Base-by-base conservation (phyloP, 2,329 filamentous ascomycete species). In the Xylariaceae sp. region DNA sequence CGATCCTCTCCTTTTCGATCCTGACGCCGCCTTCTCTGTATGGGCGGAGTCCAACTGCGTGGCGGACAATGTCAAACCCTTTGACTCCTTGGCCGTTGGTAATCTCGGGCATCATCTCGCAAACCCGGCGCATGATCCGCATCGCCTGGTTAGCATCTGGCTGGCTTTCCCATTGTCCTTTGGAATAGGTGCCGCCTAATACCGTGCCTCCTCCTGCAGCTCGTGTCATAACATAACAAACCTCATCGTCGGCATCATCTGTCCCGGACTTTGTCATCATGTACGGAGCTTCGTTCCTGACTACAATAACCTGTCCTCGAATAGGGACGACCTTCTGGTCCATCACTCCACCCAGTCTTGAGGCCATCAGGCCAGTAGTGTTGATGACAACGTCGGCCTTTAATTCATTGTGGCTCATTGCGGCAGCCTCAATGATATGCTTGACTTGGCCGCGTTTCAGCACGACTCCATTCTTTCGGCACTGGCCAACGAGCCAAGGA, bases 131-230 rank as follows among this genome's bases (percentile, higher is more conserved):
- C 87, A 95, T 93, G 63, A 95, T 95, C 11, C 90, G 77, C 43
- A 77, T 68, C 0, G 90, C 88, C n/a, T 89, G 74, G 60, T 87
- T 88, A 0, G 85, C 83, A 58, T 95, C 90, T 1, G 85, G 82
- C 54, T 84, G 77, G 29, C 82, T 77, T 55, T 93, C 86, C 88
- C 88, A 95, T 59, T 83, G 85, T 22, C 82, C 77, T 57, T 85
- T 80, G 63, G 90, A 83, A 58, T 94, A 87, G 37, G 84, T 92
- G 2, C 91, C 91, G n/a, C 90, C 91, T 2, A 95, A 71, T 34
- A 95, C 76, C 0, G 88, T 93, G 10, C 91, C 91, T 17, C 90
- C 91, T n/a, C 79, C 79, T 0, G 75, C 77, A 1, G 90, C 87
- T 22, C 91, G 78, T 58, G 82, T 82, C 90, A 96, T 95, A 38